phyloP scores from a whole-genome alignment of 2,329 filamentous ascomycete genomes.

The Fusarium pseudograminearum region DNA sequence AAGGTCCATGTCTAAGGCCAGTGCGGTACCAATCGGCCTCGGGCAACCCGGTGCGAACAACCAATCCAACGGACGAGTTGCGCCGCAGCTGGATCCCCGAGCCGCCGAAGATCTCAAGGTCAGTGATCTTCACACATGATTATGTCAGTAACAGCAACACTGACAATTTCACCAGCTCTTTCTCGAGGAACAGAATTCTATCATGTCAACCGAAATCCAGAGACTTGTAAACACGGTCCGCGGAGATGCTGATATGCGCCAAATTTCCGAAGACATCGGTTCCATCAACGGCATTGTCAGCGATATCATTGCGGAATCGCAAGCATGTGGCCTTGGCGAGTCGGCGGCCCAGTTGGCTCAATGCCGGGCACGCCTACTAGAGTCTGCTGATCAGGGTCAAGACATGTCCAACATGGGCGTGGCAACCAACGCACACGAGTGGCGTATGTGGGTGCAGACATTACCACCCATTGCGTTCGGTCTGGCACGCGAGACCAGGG shows the following conservation, averaged over 20 bases:
- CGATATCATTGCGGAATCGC: conserved; percentile 75
- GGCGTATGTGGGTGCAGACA: conserved; percentile 74
- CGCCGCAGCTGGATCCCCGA: conserved; percentile 55
- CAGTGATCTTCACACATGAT: conserved; percentile 8
- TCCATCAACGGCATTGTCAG: conserved; percentile 78
- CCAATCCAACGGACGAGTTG: conserved; percentile 55
- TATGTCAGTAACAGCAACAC: not conserved
- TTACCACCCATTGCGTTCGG: conserved; percentile 89
- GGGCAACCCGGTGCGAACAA: conserved; percentile 53
- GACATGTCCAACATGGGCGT: conserved; percentile 66
- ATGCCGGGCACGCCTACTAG: conserved; percentile 74
- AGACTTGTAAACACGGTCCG: conserved; percentile 81
- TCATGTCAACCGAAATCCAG: conserved; percentile 83
- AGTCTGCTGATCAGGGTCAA: conserved; percentile 71
- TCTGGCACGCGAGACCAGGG: conserved; percentile 85
- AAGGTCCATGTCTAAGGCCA: conserved; percentile 45
- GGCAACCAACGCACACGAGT: conserved; percentile 63
- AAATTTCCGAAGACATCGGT: conserved; percentile 76
- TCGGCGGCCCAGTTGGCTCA: conserved; percentile 68
- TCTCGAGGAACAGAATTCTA: conserved; percentile 84
- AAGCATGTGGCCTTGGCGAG: conserved; percentile 65
- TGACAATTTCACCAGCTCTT: conserved; percentile 67
- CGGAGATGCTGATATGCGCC: conserved; percentile 70
- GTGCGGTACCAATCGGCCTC: conserved; percentile 55
- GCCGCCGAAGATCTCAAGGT: conserved; percentile 64